Base-by-base conservation (phyloP, 225 moss, liverwort and hornwort genomes). In the Anthoceros angustus region DNA sequence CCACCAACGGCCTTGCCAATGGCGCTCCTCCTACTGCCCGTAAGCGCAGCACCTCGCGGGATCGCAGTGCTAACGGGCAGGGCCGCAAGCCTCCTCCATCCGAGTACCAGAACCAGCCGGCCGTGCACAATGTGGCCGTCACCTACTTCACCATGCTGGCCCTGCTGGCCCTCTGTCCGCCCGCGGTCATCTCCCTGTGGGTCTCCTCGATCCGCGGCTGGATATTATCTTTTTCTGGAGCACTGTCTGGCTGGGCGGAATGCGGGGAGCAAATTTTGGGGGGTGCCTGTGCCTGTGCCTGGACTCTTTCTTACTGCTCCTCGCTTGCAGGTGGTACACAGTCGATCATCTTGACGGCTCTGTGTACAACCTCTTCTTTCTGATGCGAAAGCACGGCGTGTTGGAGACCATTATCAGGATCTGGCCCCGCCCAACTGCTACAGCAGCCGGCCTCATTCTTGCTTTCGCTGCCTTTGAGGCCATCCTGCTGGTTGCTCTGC, bases 311-410 rank as follows among this genome's bases (percentile, higher is more conserved):
- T 8, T 25, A 9, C 67, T 67, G 67, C 10, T 23, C 39, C 15
- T 42, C 10, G 10, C 25, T 26, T 68, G 55, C 77, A 95, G 94
- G 77, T 98, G 98, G 98, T 84, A 87, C 66, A 89, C 89, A 5
- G 76, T 87, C 84, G 87, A 80, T 66, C 84, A 84, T 65, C 78
- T 84, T 18, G 89, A 98, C 48, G 98, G 98, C 0, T 92, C 98
- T 10, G 82, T 86, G 10, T 2, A 73, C 23, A 81, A 62, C 3
- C 81, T 87, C 32, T 79, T 72, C 66, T 78, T 76, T 0, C 70
- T 82, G 50, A 76, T 76, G 65, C 74, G 73, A 70, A 6, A 62
- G 21, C 70, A 79, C 65, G 89, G 98, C 7, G 23, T 55, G 23
- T 6, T 84, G 26, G 67, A 41, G 63, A 86, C 83, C 63, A 71